Evolutionary conservation across 2,329 filamentous ascomycete species (phyloP), one percentile per base, ranked within the genome.

Genomic region (Colletotrichum melonis): DNA sequence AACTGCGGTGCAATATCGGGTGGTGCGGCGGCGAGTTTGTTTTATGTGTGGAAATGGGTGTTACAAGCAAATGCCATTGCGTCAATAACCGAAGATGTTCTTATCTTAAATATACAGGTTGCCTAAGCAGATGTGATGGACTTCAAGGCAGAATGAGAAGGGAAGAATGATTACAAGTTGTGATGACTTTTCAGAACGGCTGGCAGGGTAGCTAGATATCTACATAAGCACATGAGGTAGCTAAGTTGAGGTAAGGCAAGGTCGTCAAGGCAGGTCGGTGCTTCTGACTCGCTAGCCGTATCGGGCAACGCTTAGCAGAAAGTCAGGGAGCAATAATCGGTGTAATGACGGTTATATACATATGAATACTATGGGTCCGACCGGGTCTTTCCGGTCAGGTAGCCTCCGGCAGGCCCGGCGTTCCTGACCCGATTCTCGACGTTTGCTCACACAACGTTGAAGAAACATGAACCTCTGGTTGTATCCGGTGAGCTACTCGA

Each of bases 111-210:
- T 4, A 46, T 63, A 26, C n/a, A n/a, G 14, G 16, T 19, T 54
- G 30, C 11, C 54, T 7, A 54, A 54, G 12, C 5, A 24, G 60
- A 24, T 63, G 28, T 11, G 62, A 63, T 26, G 46, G 24, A 12
- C 19, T 24, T 49, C 5, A 26, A 32, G 26, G 19, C 28, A 22
- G n/a, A 49, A 55, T 55, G 30, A 24, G 12, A 49, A 49, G 16
- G 42, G 19, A 8, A 22, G 4, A 30, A 42, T 16, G 46, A 26
- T 63, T 28, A 30, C 30, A 56, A 56, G 24, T 56, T 5, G 38
- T 22, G 52, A 65, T 57, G 63, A 57, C 63, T 65, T 65, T 65
- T 65, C n/a, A 56, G 4, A 22, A 46, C 11, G 49, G 52, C n/a
- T 54, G 42, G 42, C 42, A 49, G 42, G 42, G 22, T 56, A 56